Base-by-base conservation (phyloP, 2,329 filamentous ascomycete species). In the Fusarium stilboides region DNA sequence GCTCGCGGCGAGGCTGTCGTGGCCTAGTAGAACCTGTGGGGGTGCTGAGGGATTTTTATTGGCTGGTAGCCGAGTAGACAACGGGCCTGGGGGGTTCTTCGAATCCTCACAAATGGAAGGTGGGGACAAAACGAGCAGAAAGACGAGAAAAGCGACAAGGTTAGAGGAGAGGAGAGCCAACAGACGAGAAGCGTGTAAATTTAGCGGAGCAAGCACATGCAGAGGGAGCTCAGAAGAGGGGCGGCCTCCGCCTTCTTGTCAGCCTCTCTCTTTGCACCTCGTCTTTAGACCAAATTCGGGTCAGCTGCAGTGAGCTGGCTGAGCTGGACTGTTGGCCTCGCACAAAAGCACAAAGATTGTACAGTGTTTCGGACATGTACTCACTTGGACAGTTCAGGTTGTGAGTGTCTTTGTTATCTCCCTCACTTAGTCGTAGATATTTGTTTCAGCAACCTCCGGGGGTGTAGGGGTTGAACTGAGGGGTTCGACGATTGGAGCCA, bases 1-100 rank as follows among this genome's bases (percentile, higher is more conserved):
- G 70, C 69, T 66, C 63, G 28, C 28, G 59, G 71, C 72, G 67
- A 75, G 73, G 73, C 73, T 75, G 73, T 73, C 68, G 70, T 67
- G 68, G 67, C 64, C 66, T 52, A 49, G 57, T 34, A 64, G 50
- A 59, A 31, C 62, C 40, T 65, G 66, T 71, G 71, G 71, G 62
- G 72, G 58, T 51, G 9, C 12, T 40, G 17, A 17, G 12, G 37
- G n/a, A 28, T 24, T 52, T 31, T 67, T 47, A 77, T 78, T 78
- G 76, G 76, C 34, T 31, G 39, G 53, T 74, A 75, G 75, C 68
- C 72, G 70, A 76, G 28, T 31, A 31, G 28, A 31, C 28, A 31
- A 31, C 28, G 28, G 28, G 28, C 28, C 28, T 31, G 28, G 28
- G 28, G 28, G 60, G 55, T n/a, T 31, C 22, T n/a, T 33, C 52